A percentile compares a stretch with the other conserved stretches of the same genome.
phyloP scores from a whole-genome alignment of 116 monocot genomes.

The Cymodocea nodosa region DNA sequence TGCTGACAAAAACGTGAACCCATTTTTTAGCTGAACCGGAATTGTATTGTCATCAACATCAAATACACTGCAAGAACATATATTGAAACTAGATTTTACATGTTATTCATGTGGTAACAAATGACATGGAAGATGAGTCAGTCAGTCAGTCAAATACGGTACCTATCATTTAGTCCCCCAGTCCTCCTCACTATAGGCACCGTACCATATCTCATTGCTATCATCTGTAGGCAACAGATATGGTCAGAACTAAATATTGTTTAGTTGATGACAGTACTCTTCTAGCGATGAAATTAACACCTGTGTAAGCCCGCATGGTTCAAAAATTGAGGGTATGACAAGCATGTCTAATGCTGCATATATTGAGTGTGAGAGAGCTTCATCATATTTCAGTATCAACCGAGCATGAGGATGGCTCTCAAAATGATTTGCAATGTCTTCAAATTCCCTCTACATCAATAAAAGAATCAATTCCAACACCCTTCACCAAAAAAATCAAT shows the following conservation, averaged over 20 bases:
- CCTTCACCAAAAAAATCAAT: background rate
- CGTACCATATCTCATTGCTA: conserved; percentile 93
- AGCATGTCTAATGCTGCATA: conserved; percentile 88
- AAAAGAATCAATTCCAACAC: background rate
- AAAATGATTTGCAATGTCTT: conserved; percentile 69
- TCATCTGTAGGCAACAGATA: conserved; percentile 44
- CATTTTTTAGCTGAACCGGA: conserved; percentile 49
- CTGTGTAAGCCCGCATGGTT: conserved; percentile 98
- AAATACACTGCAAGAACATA: conserved; percentile 51
- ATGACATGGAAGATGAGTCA: background rate
- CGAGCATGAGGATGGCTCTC: conserved; percentile 45
- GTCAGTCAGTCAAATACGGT: background rate
- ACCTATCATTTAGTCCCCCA: conserved; percentile 90
- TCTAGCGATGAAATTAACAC: conserved; percentile 14
- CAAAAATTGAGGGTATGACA: conserved; percentile 82
- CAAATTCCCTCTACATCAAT: conserved; percentile 65
- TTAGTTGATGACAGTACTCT: no score
- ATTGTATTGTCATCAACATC: conserved; percentile 69
- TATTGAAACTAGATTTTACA: background rate
- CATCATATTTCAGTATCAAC: conserved; percentile 71
- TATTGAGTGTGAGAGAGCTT: conserved; percentile 68
- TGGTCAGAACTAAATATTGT: background rate
- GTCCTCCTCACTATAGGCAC: conserved; percentile 86
- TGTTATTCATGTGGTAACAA: background rate
- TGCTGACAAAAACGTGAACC: conserved; percentile 61